phyloP scores from a whole-genome alignment of 2,329 filamentous ascomycete species.

The Fusarium hostae region DNA sequence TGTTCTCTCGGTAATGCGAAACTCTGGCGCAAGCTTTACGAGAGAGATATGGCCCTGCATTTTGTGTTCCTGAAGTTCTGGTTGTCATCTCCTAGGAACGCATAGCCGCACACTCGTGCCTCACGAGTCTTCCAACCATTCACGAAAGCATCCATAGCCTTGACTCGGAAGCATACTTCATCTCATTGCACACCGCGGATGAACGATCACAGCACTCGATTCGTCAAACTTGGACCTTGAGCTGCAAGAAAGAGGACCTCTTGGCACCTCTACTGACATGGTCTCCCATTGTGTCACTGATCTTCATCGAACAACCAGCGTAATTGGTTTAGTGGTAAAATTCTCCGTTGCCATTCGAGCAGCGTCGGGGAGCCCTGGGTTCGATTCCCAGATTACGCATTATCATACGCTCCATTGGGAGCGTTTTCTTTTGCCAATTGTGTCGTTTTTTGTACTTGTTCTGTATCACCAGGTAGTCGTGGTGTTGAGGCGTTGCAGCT shows the following conservation, averaged over 20 bases:
- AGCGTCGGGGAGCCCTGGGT: slow-evolving; percentile 36
- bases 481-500: not conserved
- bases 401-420: accelerated
- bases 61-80: not conserved
- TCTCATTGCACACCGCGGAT: too few species aligned
- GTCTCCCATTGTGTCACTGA: accelerated
- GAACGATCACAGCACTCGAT: too few species aligned
- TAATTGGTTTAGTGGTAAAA: slow-evolving; percentile 42
- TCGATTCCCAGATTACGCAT: slow-evolving; percentile 40
- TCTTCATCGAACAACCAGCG: slow-evolving; percentile 9
- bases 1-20: accelerated
- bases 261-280: accelerated
- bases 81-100: not conserved
- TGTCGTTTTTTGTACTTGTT: not conserved
- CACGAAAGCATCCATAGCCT: not conserved
- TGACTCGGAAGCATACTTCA: accelerated
- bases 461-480: not conserved
- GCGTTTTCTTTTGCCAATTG: not conserved
- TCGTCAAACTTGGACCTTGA: accelerated
- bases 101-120: not conserved
- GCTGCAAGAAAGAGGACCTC: not conserved
- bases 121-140: accelerated
- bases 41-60: not conserved
- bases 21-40: not conserved
- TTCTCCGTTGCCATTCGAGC: slow-evolving; percentile 37